Evolutionary conservation across 2,329 filamentous ascomycete genomes (phyloP).

Genomic region (Pyricularia sp.): DNA sequence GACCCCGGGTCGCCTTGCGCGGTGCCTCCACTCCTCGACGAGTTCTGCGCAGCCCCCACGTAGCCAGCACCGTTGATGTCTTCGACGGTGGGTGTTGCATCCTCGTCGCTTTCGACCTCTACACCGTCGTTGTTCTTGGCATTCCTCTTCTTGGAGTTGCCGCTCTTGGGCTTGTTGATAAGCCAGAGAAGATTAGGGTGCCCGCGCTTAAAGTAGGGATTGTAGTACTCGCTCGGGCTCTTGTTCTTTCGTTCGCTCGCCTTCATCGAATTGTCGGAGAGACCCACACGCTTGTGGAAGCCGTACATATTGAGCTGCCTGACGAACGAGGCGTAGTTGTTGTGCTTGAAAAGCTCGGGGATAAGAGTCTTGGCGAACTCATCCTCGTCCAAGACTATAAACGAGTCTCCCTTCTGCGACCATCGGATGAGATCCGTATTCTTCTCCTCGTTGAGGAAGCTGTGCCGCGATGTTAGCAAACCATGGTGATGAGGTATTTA

Average conservation of each 20-base stretch:
- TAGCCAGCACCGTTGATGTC: constrained; percentile 22
- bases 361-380: constrained; percentile 97
- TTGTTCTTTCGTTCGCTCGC: constrained; percentile 96
- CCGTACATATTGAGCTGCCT: constrained; percentile 96
- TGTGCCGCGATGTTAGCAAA: constrained; percentile 24
- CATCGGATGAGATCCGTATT: constrained; percentile 94
- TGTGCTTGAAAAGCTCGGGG: constrained; percentile 97
- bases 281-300: constrained; percentile 89
- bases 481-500: background rate
- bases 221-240: constrained; percentile 95
- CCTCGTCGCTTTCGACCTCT: constrained; percentile 66
- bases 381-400: constrained; percentile 93
- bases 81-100: constrained; percentile 44
- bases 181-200: constrained; percentile 91
- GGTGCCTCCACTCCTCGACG: constrained; percentile 12
- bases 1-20: constrained; percentile 13
- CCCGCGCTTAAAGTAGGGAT: constrained; percentile 90
- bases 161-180: constrained; percentile 88
- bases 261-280: constrained; percentile 96
- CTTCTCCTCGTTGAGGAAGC: constrained; percentile 86
- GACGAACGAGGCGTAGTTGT: constrained; percentile 95
- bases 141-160: constrained; percentile 44
- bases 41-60: constrained; percentile 11
- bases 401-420: constrained; percentile 94
- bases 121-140: constrained; percentile 48